These are phyloP conservation scores for Russula sp. DNA, from an alignment of 768 basidiomycete genomes.

Conservation along the genomic window DNA sequence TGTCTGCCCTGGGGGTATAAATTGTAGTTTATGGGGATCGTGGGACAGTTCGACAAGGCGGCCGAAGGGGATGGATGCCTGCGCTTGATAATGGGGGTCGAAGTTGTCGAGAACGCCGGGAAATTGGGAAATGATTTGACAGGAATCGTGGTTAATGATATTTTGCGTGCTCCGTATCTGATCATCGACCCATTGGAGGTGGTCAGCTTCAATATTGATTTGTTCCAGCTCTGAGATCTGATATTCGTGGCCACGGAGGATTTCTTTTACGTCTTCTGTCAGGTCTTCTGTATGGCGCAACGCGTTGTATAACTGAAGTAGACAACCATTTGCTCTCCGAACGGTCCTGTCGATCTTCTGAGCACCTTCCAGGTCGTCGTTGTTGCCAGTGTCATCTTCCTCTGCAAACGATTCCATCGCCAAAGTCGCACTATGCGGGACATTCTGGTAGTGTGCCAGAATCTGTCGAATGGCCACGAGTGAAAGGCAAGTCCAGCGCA, in stretches of 20 bases:
- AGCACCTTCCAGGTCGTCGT: background rate
- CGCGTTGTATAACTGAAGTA: background rate
- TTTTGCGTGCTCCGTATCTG: background rate
- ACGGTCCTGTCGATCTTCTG: background rate
- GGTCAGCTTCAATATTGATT: background rate
- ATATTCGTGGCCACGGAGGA: background rate
- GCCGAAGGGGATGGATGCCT: background rate
- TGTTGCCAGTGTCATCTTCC: background rate
- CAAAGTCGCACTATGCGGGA: background rate
- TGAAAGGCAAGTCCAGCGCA: slow-evolving; percentile 25
- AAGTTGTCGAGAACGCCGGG: background rate
- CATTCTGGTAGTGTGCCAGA: background rate
- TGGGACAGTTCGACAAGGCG: background rate
- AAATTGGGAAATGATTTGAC: background rate
- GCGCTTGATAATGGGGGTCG: background rate
- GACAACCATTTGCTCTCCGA: background rate
- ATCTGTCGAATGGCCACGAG: slow-evolving; percentile 16
- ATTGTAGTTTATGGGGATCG: background rate
- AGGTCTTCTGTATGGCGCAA: background rate
- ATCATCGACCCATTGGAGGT: background rate
- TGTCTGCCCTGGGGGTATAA: background rate
- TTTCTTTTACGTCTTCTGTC: background rate
- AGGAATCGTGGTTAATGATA: background rate
- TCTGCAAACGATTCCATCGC: background rate
- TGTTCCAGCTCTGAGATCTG: slow-evolving; percentile 6